Evolutionary conservation across 805 yeast genomes (phyloP).

Genomic region (Candida maltosa): DNA sequence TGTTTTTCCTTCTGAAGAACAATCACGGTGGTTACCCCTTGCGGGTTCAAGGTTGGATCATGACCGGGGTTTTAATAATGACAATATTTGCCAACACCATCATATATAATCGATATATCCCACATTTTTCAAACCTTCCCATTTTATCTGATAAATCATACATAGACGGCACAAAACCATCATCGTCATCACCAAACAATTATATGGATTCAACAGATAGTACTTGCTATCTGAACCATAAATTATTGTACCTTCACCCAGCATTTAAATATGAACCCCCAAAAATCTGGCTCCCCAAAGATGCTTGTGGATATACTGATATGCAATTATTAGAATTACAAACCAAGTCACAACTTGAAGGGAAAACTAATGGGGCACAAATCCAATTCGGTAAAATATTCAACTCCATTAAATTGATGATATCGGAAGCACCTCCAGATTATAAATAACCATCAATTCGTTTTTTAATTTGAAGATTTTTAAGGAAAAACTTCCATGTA

Average conservation of each 20-base stretch:
- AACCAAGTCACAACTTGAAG: conserved; percentile 13
- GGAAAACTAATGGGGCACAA: conserved; percentile 22
- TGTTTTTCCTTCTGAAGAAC: conserved; percentile 61
- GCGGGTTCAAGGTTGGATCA: conserved; percentile 48
- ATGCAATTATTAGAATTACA: conserved; percentile 17
- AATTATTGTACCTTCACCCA: conserved; percentile 34
- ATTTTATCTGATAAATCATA: conserved; percentile 16
- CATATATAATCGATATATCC: conserved; percentile 40
- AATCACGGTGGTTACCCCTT: conserved; percentile 40
- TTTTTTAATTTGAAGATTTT: conserved; percentile 15
- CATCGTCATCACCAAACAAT: neutral
- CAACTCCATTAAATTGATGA: conserved; percentile 12
- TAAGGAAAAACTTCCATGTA: conserved; percentile 13
- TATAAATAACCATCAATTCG: conserved; percentile 19
- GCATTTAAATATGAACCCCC: conserved; percentile 35
- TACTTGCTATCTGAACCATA: conserved; percentile 18
- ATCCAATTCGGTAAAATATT: conserved; percentile 12
- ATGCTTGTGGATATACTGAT: conserved; percentile 27
- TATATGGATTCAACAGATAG: neutral
- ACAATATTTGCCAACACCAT: conserved; percentile 60
- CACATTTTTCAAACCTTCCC: conserved; percentile 29
- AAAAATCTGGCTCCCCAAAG: conserved; percentile 38
- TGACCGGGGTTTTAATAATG: conserved; percentile 46
- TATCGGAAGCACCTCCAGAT: conserved; percentile 33
- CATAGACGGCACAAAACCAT: conserved; percentile 1